Evolutionary conservation across 2,329 filamentous ascomycete species (phyloP), one percentile per base, ranked within the genome.

Genomic region (Cladosporium sp.): DNA sequence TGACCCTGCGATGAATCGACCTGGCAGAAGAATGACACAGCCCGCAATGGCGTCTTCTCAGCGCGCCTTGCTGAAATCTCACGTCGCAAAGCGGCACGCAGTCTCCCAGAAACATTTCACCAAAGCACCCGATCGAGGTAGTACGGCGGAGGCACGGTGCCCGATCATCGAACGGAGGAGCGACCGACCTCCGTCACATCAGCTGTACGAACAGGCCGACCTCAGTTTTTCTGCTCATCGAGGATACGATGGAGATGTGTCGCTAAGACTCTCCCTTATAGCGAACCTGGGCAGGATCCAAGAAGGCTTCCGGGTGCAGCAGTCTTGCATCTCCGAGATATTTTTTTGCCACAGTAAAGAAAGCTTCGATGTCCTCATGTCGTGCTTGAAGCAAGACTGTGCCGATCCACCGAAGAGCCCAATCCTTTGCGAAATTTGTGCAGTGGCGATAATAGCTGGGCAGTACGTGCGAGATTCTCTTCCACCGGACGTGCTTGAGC

Each of bases 281-380:
- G n/a, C 18, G 2, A 63, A 63, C n/a, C 7, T 46, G 21, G 21
- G 21, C 18, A 46, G 8, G 11, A 63, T 63, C 13, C 60, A 36
- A 5, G 34, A 39, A 16, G 60, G 60, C 5, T 56, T 63, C n/a
- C 4, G 23, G 0, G 48, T 46, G 8, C 49, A 63, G n/a, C 60
- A 36, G 16, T 30, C 34, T n/a, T 56, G 49, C 26, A 56, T 63
- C 23, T 63, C 60, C 14, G 60, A 63, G 16, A 46, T 63, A 18
- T 63, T 63, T 36, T 32, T 23, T 18, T 63, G 60, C 16, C 26
- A 63, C 21, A 36, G 43, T 13, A 32, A 21, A 16, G 34, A 48
- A 25, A 51, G n/a, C 0, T 63, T 63, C 25, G 60, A 48, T 10
- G n/a, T 1, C 18, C 60, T 63, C 34, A 14, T 56, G 32, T 21